phyloP scores from a whole-genome alignment of 2,329 filamentous ascomycete genomes.

The Cladosporium sp. region DNA sequence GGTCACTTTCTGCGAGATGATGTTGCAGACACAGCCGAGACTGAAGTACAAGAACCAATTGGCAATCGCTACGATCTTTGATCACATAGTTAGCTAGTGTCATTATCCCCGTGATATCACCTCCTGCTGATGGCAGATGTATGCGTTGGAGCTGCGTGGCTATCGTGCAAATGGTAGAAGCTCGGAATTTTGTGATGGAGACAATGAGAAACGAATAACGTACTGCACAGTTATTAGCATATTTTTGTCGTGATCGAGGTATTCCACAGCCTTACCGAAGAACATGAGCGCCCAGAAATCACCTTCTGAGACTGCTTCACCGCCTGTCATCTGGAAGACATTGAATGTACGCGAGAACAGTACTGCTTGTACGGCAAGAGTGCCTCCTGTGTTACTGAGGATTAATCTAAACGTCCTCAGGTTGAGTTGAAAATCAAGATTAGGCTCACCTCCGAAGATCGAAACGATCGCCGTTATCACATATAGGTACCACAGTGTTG shows the following conservation, averaged over 20 bases:
- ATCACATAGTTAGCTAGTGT: too few relatives aligned
- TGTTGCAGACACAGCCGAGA: constrained; percentile 45
- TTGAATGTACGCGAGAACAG: constrained; percentile 48
- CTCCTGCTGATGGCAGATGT: too few relatives aligned
- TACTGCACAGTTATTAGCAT: too few relatives aligned
- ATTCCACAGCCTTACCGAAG: constrained; percentile 30
- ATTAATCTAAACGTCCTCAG: neutral
- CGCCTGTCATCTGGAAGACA: constrained; percentile 42
- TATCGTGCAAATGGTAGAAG: too few relatives aligned
- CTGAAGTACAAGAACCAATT: constrained; percentile 42
- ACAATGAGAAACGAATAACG: too few relatives aligned
- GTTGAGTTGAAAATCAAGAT: neutral
- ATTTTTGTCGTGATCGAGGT: too few relatives aligned
- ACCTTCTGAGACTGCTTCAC: constrained; percentile 36
- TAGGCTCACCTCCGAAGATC: constrained; percentile 27
- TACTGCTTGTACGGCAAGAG: constrained; percentile 46
- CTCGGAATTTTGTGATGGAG: too few relatives aligned
- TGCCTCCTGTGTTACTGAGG: constrained; percentile 22
- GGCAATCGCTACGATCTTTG: constrained; percentile 43
- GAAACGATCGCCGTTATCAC: constrained; percentile 33
- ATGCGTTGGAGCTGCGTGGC: too few relatives aligned
- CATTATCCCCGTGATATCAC: too few relatives aligned
- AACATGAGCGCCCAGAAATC: constrained; percentile 56
- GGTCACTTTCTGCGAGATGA: constrained; percentile 42
- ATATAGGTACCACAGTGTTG: constrained; percentile 36